Evolutionary conservation across 495 filamentous ascomycete genomes (phyloP), one percentile per base, ranked within the genome.

Genomic region (Penicillium paradoxum): DNA sequence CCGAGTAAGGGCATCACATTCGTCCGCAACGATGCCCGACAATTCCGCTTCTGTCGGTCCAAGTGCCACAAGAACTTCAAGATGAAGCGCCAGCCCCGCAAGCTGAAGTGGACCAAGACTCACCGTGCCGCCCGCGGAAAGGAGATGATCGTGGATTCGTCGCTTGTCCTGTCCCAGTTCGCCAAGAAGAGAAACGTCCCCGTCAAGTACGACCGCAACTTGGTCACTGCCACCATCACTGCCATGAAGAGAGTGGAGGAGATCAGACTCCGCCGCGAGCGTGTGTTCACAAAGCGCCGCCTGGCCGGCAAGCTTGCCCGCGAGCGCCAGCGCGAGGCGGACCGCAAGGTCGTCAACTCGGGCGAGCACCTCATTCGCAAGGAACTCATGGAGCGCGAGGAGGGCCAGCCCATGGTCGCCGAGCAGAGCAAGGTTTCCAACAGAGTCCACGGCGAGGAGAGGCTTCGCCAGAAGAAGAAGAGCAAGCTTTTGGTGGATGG

Each of bases 31-130:
- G 89, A 95, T 69, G 88, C 87, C 58, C 78, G 78, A 62, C 73
- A 76, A 54, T 74, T 72, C 56, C 60, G 69, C 41, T 84, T 84
- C 80, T 95, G 90, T 78, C 79, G 90, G 38, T 84, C 79, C 54
- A 97, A 96, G 79, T 96, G 91, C 78, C 90, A 95, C 73, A 89
- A 91, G 76, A 95, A 95, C 78, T 96, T 97, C 83, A 96, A 96
- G 76, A 96, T 95, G 90, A 96, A 97, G 84, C 84, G 93, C 58
- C 85, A 87, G 60, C 83, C 84, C n/a, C 76, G 84, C 62, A 85
- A 86, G 72, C 79, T 95, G 65, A 89, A 88, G 70, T 95, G 89
- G 90, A 95, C 90, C 45, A 91, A 91, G 78, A 71, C 67, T 45
- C 63, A 71, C 57, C 86, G 90, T 71, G 85, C 88, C 68, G 82